phyloP scores from a whole-genome alignment of 495 filamentous ascomycete species.

The Hypoxylon fragiforme region DNA sequence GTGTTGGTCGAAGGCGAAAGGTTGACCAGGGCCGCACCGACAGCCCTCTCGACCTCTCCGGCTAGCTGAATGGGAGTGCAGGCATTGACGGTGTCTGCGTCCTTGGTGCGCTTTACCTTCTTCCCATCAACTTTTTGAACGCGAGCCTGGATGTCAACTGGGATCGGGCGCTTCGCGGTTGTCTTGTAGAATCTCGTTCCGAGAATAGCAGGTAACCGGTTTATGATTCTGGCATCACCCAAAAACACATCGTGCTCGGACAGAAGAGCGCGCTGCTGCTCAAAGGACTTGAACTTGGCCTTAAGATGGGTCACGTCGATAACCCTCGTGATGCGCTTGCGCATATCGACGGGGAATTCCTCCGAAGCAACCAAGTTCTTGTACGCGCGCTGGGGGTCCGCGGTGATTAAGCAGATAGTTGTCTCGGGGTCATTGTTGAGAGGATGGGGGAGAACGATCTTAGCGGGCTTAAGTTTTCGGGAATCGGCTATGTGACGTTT shows the following conservation, averaged over 20 bases:
- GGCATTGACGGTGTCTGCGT: slow-evolving; percentile 40
- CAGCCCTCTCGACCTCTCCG: slow-evolving; percentile 39
- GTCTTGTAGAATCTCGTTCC: slow-evolving; percentile 86
- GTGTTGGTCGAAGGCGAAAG: slow-evolving; percentile 67
- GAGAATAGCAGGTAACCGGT: slow-evolving; percentile 71
- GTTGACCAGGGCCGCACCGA: slow-evolving; percentile 72
- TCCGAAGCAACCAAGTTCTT: slow-evolving; percentile 81
- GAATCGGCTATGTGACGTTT: slow-evolving; percentile 83
- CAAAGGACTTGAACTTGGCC: slow-evolving; percentile 82
- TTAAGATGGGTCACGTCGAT: slow-evolving; percentile 83
- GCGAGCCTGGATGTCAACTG: slow-evolving; percentile 69
- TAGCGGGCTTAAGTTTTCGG: slow-evolving; percentile 74
- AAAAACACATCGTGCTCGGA: slow-evolving; percentile 85
- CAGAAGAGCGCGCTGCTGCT: slow-evolving; percentile 80
- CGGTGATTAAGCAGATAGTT: slow-evolving; percentile 42
- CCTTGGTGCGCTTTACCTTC: slow-evolving; percentile 57
- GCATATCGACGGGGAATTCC: slow-evolving; percentile 72
- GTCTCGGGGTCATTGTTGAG: slow-evolving; percentile 55
- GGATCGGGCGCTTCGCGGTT: slow-evolving; percentile 81
- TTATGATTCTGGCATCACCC: slow-evolving; percentile 80
- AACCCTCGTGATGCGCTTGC: slow-evolving; percentile 74
- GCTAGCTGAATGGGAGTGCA: slow-evolving; percentile 31
- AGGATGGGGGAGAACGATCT: slow-evolving; percentile 65
- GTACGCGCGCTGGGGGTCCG: slow-evolving; percentile 81
- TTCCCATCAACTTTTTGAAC: slow-evolving; percentile 69